These are phyloP conservation scores for Hypoxylon cercidicola DNA, from an alignment of 495 filamentous ascomycete species.

Conservation along the genomic window DNA sequence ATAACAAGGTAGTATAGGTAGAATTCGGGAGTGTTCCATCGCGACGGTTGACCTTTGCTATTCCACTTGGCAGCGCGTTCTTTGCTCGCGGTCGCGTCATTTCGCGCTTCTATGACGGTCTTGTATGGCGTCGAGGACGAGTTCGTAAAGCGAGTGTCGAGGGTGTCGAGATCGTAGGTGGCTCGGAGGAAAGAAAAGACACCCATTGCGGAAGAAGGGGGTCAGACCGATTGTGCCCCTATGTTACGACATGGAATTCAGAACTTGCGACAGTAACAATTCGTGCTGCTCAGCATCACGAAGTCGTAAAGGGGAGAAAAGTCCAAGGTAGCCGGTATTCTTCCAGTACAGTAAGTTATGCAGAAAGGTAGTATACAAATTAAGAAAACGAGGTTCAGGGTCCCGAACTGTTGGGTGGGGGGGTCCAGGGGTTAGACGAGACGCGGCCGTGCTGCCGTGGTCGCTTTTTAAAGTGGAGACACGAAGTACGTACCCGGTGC, in stretches of 20 bases:
- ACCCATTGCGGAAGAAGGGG: slow-evolving; percentile 41
- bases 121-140: slow-evolving; percentile 74
- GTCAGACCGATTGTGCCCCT: slow-evolving; percentile 13
- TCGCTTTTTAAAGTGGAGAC: slow-evolving; percentile 25
- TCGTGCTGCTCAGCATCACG: slow-evolving; percentile 20
- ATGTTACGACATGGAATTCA: slow-evolving; percentile 27
- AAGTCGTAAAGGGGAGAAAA: slow-evolving; percentile 10
- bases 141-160: slow-evolving; percentile 90
- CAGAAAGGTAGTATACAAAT: slow-evolving; percentile 9
- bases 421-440: slow-evolving; percentile 20
- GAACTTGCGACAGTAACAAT: slow-evolving; percentile 8
- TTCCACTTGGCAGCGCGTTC: slow-evolving; percentile 52
- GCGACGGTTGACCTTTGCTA: slow-evolving; percentile 62
- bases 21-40: slow-evolving; percentile 91
- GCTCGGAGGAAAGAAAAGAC: slow-evolving; percentile 60
- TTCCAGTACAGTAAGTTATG: slow-evolving; percentile 23
- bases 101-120: slow-evolving; percentile 55
- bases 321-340: too few species aligned
- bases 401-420: slow-evolving; percentile 15
- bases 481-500: not conserved
- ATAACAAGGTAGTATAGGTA: slow-evolving; percentile 82
- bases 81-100: slow-evolving; percentile 44
- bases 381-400: slow-evolving; percentile 24
- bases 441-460: slow-evolving; percentile 1
- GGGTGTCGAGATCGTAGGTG: slow-evolving; percentile 86